Conservation (phyloP, 2,329 filamentous ascomycete species). For the Trichoderma atroviride region DNA sequence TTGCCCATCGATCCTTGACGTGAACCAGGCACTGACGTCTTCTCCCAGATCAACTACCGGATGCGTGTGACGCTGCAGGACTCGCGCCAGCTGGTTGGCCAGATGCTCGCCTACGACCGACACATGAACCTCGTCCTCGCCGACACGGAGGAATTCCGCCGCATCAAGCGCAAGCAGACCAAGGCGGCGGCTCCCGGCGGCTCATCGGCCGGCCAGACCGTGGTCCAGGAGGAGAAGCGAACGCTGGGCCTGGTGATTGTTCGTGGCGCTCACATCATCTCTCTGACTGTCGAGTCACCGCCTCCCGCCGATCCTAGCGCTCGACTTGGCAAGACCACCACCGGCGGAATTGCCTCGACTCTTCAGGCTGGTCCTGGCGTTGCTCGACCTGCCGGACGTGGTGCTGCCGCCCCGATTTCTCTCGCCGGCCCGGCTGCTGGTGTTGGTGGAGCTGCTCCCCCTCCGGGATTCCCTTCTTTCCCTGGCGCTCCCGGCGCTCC, state of each 20-base stretch:
- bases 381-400: conserved; percentile 86
- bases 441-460: conserved; percentile 72
- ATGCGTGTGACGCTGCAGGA: conserved; percentile 97
- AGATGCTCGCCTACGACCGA: conserved; percentile 99
- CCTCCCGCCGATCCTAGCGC: conserved; percentile 92
- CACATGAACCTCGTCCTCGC: conserved; percentile 99
- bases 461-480: conserved; percentile 59
- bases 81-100: conserved; percentile 92
- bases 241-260: conserved; percentile 95
- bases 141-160: conserved; percentile 97
- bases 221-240: conserved; percentile 95
- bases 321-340: conserved; percentile 76
- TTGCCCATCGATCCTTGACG: conserved; percentile 35
- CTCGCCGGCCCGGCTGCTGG: conserved; percentile 86
- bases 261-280: conserved; percentile 91
- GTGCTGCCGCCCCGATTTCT: conserved; percentile 68
- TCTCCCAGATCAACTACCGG: conserved; percentile 89
- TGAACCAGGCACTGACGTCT: conserved; percentile 22
- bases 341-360: conserved; percentile 68
- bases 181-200: conserved; percentile 70
- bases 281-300: conserved; percentile 91
- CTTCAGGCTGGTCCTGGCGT: conserved; percentile 86
- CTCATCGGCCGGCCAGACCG: conserved; percentile 61
- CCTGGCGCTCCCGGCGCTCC: conserved; percentile 56
- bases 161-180: conserved; percentile 80